Evolutionary conservation across 225 moss, liverwort and hornwort genomes (phyloP), one percentile per base, ranked within the genome.

Genomic region (Rhytidiadelphus loreus): DNA sequence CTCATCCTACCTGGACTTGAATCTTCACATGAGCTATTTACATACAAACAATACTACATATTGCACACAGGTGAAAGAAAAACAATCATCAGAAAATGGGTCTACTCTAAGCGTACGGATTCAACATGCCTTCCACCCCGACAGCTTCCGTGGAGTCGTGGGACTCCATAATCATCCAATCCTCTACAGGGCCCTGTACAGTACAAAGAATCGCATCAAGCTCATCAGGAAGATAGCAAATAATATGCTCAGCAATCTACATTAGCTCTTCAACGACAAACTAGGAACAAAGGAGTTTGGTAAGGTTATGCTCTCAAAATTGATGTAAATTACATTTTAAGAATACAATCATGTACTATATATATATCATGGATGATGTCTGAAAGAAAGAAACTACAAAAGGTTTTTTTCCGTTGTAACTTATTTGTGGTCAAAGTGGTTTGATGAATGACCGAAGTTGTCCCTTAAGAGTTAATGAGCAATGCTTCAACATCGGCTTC

Each of bases 121-220:
- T 94, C 80, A 86, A 83, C 92, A 92, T 83, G 85, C 94, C 92
- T n/a, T 87, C 87, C 60, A 83, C 74, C 77, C 93, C 93, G 11
- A 90, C 68, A 80, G 86, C 37, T 73, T 93, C 94, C 24, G 93
- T 93, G 71, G 94, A 94, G 83, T 94, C 94, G 52, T 78, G 88
- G 39, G 93, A 85, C 88, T 94, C 91, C 93, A 94, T 93, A 41
- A 94, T 88, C 94, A 94, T 94, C 94, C 94, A 94, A 66, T 93
- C 93, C 64, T 93, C 94, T 9, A 94, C 58, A 83, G 88, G 92
- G 63, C 94, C 94, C 94, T 94, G 93, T 33, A 29, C 33, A 88
- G 93, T 33, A 29, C 33, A 88, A 23, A 66, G 23, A 73, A 71
- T 46, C 88, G 53, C 83, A 60, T 18, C 80, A 39, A 86, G 60